These are phyloP conservation scores for Camellia sinensis DNA, from an alignment of 148 eudicot species.

Conservation along the genomic window DNA sequence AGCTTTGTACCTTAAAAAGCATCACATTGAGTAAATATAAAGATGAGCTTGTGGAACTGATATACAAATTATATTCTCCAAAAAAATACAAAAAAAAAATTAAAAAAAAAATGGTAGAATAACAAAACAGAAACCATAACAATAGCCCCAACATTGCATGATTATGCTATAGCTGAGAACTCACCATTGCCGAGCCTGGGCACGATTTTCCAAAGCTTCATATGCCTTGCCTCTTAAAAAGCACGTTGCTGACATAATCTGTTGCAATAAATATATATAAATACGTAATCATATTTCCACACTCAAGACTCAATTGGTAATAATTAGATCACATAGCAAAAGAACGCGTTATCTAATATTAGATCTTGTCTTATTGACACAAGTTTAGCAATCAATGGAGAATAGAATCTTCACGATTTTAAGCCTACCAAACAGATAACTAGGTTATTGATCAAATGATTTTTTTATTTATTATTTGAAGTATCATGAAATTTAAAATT, in stretches of 20 bases:
- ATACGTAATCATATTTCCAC: no score
- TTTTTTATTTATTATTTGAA: no score
- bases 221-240: slow-evolving; percentile 94
- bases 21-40: slow-evolving; percentile 5
- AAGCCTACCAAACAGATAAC: background rate
- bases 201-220: slow-evolving; percentile 90
- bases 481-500: background rate
- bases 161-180: slow-evolving; percentile 12
- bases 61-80: background rate
- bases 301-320: background rate
- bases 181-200: slow-evolving; percentile 90
- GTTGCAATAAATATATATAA: slow-evolving; percentile 17
- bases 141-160: background rate
- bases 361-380: background rate
- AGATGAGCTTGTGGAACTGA: background rate
- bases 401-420: background rate
- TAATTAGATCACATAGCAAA: background rate
- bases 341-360: background rate
- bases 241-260: slow-evolving; percentile 91
- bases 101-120: background rate
- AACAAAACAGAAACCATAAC: background rate
- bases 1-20: slow-evolving; percentile 75
- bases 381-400: slow-evolving; percentile 8
- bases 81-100: background rate
- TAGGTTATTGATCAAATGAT: background rate